Percentiles rank a stretch among this genome's conserved stretches.
Conservation (phyloP, 257 asterid species). For the Coffea canephora region DNA sequence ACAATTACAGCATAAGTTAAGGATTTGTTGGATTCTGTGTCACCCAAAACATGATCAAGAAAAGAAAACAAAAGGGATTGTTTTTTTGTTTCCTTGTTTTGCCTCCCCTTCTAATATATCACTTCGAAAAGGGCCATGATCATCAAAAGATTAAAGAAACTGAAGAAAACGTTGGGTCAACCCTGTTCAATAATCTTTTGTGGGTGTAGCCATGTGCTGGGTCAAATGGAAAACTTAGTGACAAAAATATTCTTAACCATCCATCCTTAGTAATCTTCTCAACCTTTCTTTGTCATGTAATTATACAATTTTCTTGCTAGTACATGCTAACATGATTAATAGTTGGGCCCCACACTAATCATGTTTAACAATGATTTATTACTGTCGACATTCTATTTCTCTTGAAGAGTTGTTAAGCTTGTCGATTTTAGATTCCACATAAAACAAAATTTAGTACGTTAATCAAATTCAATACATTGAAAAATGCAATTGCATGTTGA, state of each 20-base stretch:
- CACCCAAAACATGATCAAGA: conserved; percentile 51
- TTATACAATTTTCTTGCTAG: conserved; percentile 19
- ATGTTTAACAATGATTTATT: not conserved
- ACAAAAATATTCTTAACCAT: conserved; percentile 33
- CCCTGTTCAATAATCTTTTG: conserved; percentile 15
- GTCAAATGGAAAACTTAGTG: conserved; percentile 3
- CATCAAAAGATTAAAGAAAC: not conserved
- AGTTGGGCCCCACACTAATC: conserved; percentile 28
- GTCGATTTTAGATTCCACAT: too few species aligned
- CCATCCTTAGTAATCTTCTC: conserved; percentile 28
- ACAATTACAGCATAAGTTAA: conserved; percentile 21
- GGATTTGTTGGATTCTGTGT: conserved; percentile 33
- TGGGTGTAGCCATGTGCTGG: not conserved
- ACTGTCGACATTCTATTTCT: not conserved
- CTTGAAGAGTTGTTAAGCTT: too few species aligned
- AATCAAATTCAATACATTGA: too few species aligned
- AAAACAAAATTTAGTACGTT: too few species aligned
- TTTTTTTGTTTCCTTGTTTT: conserved; percentile 47
- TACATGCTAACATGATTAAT: conserved; percentile 33
- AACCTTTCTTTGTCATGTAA: conserved; percentile 25
- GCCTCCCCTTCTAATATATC: not conserved
- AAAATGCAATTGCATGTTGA: too few species aligned
- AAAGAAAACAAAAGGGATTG: conserved; percentile 37
- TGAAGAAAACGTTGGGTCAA: conserved; percentile 27
- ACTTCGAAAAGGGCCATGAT: too few species aligned